Conservation (phyloP, 495 filamentous ascomycete species). For the Delitschia confertaspora region DNA sequence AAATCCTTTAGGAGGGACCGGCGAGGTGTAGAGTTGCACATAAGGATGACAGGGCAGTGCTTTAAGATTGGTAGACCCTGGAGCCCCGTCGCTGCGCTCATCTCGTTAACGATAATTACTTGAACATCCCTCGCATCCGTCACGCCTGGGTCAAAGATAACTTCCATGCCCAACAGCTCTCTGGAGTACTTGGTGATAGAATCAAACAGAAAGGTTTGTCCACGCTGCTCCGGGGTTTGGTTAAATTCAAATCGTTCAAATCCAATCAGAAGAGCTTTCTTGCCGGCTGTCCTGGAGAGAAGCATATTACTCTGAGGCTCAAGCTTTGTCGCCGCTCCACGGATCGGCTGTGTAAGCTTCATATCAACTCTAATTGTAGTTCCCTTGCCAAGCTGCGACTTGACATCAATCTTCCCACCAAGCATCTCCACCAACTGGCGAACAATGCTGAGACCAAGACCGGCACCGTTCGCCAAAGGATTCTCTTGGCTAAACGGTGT, state of each 20-base stretch:
- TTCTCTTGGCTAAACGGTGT: slow-evolving; percentile 14
- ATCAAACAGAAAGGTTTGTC: not conserved
- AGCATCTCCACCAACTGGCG: slow-evolving; percentile 10
- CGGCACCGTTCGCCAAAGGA: slow-evolving; percentile 5
- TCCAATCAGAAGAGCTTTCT: not conserved
- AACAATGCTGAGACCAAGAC: slow-evolving; percentile 11
- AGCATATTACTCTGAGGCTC: not conserved
- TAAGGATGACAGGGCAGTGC: not conserved
- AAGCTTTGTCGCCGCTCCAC: too few relatives aligned
- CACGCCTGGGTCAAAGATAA: not conserved
- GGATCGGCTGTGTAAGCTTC: slow-evolving; percentile 3
- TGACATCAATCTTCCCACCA: slow-evolving; percentile 8
- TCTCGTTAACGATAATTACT: not conserved
- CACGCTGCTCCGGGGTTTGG: not conserved
- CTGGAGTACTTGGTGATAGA: not conserved
- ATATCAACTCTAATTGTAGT: slow-evolving; percentile 6
- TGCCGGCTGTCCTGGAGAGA: not conserved
- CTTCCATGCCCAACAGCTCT: not conserved
- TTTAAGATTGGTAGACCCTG: not conserved
- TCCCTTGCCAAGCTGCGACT: not conserved
- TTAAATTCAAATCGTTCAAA: not conserved
- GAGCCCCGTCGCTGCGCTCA: not conserved
- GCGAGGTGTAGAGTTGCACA: not conserved
- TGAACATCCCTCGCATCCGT: not conserved
- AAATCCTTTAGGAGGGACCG: not conserved